Base-by-base conservation (phyloP, 352 stramenopile species). In the Phytophthora citrophthora region DNA sequence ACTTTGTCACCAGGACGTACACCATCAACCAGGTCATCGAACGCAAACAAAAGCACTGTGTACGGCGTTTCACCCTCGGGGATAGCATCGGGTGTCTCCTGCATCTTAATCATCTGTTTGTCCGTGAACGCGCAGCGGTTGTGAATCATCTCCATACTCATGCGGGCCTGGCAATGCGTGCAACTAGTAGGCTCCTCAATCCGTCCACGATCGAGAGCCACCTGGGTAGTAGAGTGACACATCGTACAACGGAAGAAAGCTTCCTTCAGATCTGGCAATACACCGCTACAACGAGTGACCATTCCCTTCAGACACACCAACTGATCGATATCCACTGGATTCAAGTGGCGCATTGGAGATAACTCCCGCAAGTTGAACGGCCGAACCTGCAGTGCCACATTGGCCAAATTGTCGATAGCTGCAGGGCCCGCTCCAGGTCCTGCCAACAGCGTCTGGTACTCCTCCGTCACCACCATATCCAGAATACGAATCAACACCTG, bases 181-280 rank as follows among this genome's bases (percentile, higher is more conserved):
- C 96, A 99, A 31, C 82, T 88, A 2, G 79, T 90, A 13, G 97
- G 98, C 81, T 99, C 97, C 24, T 98, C 86, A 61, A 99, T 99
- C 29, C 94, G 78, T 15, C 97, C 97, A 32, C 97, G 90, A 68
- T 99, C 97, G 36, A 99, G 84, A 32, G 96, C 89, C 26, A 99
- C 91, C 59, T 98, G 83, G 0, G 90, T 84, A 4, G 82, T 90
- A 18, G 91, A 68, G 40, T 96, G 93, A 67, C 97, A 99, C 40
- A 99, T 93, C 38, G 81, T 89, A 65, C 97, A 99, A 13, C 89
- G 83, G 71, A 99, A 99, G 72, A 98, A 98, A 4, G 96, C 97
- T 43, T 98, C 91, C 66, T 99, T 99, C 13, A 99, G 68, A 76
- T 99, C 98, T 9, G 98, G 98, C 67, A 99, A 98, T 38, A 99